Evolutionary conservation across 805 yeast genomes (phyloP), one percentile per base, ranked within the genome.

Genomic region (Barnettozyma salicaria): DNA sequence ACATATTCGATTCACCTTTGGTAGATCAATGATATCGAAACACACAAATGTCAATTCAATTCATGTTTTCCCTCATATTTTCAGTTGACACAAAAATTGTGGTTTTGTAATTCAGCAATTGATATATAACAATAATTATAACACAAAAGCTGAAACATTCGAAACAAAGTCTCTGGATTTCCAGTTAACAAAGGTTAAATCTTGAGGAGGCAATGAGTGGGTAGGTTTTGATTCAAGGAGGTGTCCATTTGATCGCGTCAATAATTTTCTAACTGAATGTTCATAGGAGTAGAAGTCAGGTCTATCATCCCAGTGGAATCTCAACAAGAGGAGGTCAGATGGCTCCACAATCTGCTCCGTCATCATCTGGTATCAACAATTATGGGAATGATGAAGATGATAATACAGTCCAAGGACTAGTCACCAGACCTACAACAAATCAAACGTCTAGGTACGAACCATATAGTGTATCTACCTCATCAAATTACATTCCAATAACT

Each of bases 401-500:
- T 12, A 30, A 29, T 23, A 34, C 42, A 14, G 24, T 40, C 6
- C 40, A 44, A 12, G 45, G 45, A 6, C 24, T 37, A n/a, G 42
- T 37, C 4, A 39, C 53, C 6, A 37, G 52, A 19, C 54, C 50
- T 4, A 26, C 42, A 2, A 38, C 52, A 5, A 21, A 30, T 28
- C 34, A 17, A 11, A 20, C 30, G 11, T 5, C 13, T 14, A 25
- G 22, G 19, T 19, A 12, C 26, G 33, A 34, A n/a, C 18, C 32
- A 1, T 30, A 35, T 17, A 30, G 14, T 4, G 33, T 42, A 13
- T 21, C 34, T 8, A 27, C 36, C 34, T 10, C 43, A 8, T 14
- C 34, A 3, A 42, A 33, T 19, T 43, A 47, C 14, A 34, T 47
- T 30, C 52, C 58, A 3, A 30, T 53, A 7, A 34, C 46, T 19